Percentiles rank a stretch among this genome's conserved stretches.
Conservation (phyloP, 2,329 filamentous ascomycete species). For the Diplodia corticola region DNA sequence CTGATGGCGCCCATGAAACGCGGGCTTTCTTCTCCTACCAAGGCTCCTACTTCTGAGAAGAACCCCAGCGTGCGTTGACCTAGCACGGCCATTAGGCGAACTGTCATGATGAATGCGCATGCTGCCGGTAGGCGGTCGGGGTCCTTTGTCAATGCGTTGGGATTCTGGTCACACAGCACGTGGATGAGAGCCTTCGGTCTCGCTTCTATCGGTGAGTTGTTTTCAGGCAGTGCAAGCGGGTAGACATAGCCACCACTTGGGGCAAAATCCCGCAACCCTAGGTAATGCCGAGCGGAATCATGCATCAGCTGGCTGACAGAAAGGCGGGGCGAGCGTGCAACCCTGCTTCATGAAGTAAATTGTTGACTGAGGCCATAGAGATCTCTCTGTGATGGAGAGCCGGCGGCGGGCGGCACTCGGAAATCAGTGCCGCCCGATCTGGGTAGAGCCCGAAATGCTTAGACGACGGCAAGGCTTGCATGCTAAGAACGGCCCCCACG, state of each 20-base stretch:
- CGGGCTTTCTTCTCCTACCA: background rate
- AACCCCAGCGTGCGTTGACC: background rate
- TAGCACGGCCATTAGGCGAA: background rate
- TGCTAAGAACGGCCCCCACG: background rate
- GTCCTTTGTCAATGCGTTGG: background rate
- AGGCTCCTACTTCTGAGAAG: too few species aligned
- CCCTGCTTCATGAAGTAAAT: background rate
- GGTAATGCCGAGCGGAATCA: background rate
- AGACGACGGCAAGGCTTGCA: background rate
- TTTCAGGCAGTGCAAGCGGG: background rate
- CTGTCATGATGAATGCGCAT: too few species aligned
- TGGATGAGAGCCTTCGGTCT: background rate
- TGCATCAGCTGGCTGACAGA: background rate
- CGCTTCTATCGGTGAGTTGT: background rate
- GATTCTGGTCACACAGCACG: background rate
- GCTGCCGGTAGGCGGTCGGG: background rate
- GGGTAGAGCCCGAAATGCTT: background rate
- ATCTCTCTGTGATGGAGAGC: background rate
- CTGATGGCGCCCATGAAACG: background rate
- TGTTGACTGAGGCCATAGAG: background rate
- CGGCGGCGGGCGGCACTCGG: background rate
- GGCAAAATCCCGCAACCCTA: background rate
- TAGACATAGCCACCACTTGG: background rate
- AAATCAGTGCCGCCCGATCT: background rate
- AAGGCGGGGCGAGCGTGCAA: background rate